Evolutionary conservation across 768 basidiomycete genomes (phyloP), one percentile per base, ranked within the genome.

Genomic region (Podaxis sp.): DNA sequence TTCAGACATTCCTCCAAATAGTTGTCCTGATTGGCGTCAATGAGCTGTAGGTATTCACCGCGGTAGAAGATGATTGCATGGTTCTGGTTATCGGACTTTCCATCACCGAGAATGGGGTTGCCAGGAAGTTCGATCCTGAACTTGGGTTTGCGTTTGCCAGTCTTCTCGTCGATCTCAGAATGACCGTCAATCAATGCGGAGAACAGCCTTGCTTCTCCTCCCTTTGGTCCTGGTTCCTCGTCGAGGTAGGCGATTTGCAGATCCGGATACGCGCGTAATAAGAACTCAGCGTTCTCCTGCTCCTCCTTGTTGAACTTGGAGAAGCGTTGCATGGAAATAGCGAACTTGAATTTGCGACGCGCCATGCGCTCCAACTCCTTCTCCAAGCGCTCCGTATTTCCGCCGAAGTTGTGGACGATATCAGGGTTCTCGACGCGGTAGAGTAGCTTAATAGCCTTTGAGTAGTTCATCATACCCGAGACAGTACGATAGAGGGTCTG

Each of bases 381-480:
- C 77, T 99, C 97, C 46, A 99, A 84, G 62, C 89, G 87, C 72
- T 99, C 96, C 8, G 97, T 97, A 78, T 96, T 98, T 4, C 96
- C 96, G 44, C 93, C 95, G 76, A 98, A 96, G 64, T 87, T 86
- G 72, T 98, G 95, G 1, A 99, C 97, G 60, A 98, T 91, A 74
- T 95, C 94, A 7, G 97, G 97, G 76, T 98, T 99, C 78, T 99
- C 97, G 65, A 99, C 96, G 38, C 97, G 93, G 75, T 99, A 99
- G 20, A 99, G 85, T 40, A 99, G 84, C 76, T 99, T 99, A 88
- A 99, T 96, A 26, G 97, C 97, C 78, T 99, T 99, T 70, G 95
- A 91, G 78, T 99, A 99, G 80, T 99, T 99, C 97, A 99, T 99
- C 94, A 99, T 98, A 65, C 97, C 97, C 4, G 97, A 99, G 20